These are phyloP conservation scores for Claviceps digitariae DNA, from an alignment of 2,329 filamentous ascomycete species.

Conservation along the genomic window DNA sequence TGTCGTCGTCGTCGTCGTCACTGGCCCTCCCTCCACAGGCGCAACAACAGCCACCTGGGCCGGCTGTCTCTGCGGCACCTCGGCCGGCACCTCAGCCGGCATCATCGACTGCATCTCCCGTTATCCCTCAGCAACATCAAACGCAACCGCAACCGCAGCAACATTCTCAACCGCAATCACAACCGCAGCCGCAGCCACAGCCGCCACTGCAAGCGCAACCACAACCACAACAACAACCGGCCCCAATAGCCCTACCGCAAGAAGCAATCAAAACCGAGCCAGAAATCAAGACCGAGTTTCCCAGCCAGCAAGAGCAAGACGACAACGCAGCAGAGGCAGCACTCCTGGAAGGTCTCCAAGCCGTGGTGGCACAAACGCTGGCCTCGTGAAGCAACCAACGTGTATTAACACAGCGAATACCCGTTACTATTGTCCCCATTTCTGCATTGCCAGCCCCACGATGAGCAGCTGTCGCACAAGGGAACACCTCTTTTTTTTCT, in stretches of 20 bases:
- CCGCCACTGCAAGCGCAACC: background rate
- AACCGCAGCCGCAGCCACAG: background rate
- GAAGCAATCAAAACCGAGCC: slow-evolving; percentile 12
- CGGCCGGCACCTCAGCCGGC: background rate
- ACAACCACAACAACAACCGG: background rate
- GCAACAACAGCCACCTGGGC: background rate
- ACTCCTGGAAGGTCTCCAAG: slow-evolving; percentile 21
- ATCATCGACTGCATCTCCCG: background rate
- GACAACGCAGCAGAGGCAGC: slow-evolving; percentile 23
- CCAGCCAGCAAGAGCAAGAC: slow-evolving; percentile 11
- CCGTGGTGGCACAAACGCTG: slow-evolving; percentile 17
- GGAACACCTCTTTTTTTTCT: background rate
- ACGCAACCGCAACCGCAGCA: background rate
- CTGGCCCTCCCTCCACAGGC: background rate
- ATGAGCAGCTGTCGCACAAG: background rate
- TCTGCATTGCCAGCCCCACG: background rate
- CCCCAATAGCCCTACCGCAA: slow-evolving; percentile 9
- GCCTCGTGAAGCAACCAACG: slow-evolving; percentile 5
- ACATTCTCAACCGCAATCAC: background rate
- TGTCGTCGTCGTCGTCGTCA: background rate
- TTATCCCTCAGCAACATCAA: background rate
- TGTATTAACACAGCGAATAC: background rate
- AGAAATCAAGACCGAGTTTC: slow-evolving; percentile 12
- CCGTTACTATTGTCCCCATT: background rate
- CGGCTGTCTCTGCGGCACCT: background rate